A percentile compares a stretch with the other conserved stretches of the same genome.
These are phyloP conservation scores for Protomyces arabidopsidicola DNA, from an alignment of 1,139 yeast genomes.

Conservation along the genomic window DNA sequence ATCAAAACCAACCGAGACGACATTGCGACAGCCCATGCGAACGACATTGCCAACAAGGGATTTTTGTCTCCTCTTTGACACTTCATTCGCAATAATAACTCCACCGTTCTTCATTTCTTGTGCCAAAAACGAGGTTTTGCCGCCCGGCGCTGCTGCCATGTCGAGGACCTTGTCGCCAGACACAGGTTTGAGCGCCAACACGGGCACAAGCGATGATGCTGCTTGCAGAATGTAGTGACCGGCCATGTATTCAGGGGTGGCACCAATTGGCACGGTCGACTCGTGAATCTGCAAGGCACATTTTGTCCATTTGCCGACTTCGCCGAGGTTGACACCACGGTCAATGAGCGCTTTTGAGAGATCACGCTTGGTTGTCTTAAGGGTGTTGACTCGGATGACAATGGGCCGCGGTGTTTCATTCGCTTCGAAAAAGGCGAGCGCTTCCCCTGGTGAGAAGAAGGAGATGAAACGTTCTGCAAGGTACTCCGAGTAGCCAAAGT, in stretches of 20 bases:
- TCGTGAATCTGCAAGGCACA: slow-evolving; percentile 96
- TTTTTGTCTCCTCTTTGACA: slow-evolving; percentile 92
- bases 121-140: slow-evolving; percentile 92
- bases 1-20: slow-evolving; percentile 94
- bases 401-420: slow-evolving; percentile 95
- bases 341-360: slow-evolving; percentile 91
- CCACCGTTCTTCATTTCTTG: slow-evolving; percentile 99
- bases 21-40: slow-evolving; percentile 92
- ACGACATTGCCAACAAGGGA: slow-evolving; percentile 95
- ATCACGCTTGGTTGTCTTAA: slow-evolving; percentile 91
- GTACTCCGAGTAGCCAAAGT: slow-evolving; percentile 94
- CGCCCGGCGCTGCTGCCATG: slow-evolving; percentile 99
- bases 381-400: slow-evolving; percentile 92
- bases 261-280: slow-evolving; percentile 98
- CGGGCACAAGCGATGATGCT: slow-evolving; percentile 95
- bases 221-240: slow-evolving; percentile 98
- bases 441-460: slow-evolving; percentile 89
- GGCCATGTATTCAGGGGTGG: slow-evolving; percentile 96
- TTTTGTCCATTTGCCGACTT: slow-evolving; percentile 96
- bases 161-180: slow-evolving; percentile 92
- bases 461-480: slow-evolving; percentile 90
- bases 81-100: slow-evolving; percentile 93
- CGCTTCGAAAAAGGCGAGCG: slow-evolving; percentile 96
- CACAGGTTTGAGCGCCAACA: slow-evolving; percentile 94
- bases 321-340: slow-evolving; percentile 95